Evolutionary conservation across 768 basidiomycete genomes (phyloP), one percentile per base, ranked within the genome.

Genomic region (Agaricus blazei): DNA sequence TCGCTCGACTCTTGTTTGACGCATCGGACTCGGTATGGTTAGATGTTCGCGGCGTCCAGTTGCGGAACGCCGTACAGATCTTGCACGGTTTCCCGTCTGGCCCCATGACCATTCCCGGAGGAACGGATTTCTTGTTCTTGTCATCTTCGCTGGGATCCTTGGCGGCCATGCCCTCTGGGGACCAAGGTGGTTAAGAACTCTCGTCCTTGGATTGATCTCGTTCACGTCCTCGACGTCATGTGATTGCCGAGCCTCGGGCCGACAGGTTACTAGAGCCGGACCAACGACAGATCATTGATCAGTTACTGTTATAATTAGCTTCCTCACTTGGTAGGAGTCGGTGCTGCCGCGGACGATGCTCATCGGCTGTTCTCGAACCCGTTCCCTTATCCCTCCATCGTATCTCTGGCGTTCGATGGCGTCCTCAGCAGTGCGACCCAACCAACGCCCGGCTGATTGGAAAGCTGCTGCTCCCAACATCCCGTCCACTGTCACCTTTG

Each of bases 41-140:
- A 28, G 72, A 67, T 14, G 72, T 68, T 27, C 68, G 65, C 5
- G 81, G 81, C 47, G 76, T 79, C 84, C 85, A 90, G 63, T 82
- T 72, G 26, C 86, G 82, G 69, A 90, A 91, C 29, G 88, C 85
- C 24, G 84, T 89, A 63, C 93, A 95, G 28, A 90, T 84, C 72
- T 93, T 96, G 78, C 96, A 98, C 0, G 91, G 93, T 68, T 94
- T 97, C 19, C 96, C 95, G 60, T 98, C 92, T 11, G 92, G 89
- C 1, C 91, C 94, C 60, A 98, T 72, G 54, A 95, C 81, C 78
- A 93, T 85, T 2, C 92, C 93, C 6, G 90, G 88, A 0, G 90
- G 88, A 40, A 47, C 44, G 28, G 88, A 23, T 11, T 45, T 31
- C 28, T 51, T 47, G 46, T 59, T 58, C 19, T 47, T 24, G 23